Evolutionary conservation across 2,329 filamentous ascomycete genomes (phyloP).

Genomic region (Penicillium vulpinum): DNA sequence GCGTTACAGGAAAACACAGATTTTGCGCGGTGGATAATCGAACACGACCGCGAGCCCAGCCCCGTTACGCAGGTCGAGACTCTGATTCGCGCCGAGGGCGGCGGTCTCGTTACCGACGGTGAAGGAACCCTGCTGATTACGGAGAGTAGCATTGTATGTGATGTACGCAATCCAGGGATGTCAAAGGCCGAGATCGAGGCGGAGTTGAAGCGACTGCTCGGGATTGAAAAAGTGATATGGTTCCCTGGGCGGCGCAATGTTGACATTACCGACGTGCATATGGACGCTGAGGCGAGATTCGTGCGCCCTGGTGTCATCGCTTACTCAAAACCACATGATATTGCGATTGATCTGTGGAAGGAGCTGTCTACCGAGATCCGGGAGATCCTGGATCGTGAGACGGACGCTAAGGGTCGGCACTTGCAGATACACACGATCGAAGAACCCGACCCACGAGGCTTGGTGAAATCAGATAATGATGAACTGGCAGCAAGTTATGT

Average conservation of each 20-base stretch:
- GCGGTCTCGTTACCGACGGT: slow-evolving; percentile 30
- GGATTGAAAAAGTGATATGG: slow-evolving; percentile 33
- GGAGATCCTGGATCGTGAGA: slow-evolving; percentile 16
- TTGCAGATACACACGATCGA: slow-evolving; percentile 25
- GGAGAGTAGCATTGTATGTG: slow-evolving; percentile 31
- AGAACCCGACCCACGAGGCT: slow-evolving; percentile 22
- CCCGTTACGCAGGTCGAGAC: slow-evolving; percentile 16
- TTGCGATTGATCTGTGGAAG: slow-evolving; percentile 14
- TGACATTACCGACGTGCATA: slow-evolving; percentile 34
- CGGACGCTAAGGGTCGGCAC: slow-evolving; percentile 25
- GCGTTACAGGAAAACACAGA: slow-evolving; percentile 14
- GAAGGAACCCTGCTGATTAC: slow-evolving; percentile 33
- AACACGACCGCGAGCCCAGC: slow-evolving; percentile 12
- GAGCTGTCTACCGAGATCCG: slow-evolving; percentile 22
- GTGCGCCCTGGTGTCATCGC: slow-evolving; percentile 27
- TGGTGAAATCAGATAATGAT: slow-evolving; percentile 13
- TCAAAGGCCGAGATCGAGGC: slow-evolving; percentile 24
- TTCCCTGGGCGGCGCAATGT: slow-evolving; percentile 25
- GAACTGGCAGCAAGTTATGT: slow-evolving; percentile 28
- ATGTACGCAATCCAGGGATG: slow-evolving; percentile 28
- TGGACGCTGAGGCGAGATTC: slow-evolving; percentile 31
- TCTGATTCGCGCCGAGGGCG: slow-evolving; percentile 28
- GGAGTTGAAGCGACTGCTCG: slow-evolving; percentile 24
- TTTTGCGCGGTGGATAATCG: slow-evolving; percentile 20
- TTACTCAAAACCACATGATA: slow-evolving; percentile 20